Conservation (phyloP, 2,329 filamentous ascomycete genomes). For the Paecilomyces variotii region DNA sequence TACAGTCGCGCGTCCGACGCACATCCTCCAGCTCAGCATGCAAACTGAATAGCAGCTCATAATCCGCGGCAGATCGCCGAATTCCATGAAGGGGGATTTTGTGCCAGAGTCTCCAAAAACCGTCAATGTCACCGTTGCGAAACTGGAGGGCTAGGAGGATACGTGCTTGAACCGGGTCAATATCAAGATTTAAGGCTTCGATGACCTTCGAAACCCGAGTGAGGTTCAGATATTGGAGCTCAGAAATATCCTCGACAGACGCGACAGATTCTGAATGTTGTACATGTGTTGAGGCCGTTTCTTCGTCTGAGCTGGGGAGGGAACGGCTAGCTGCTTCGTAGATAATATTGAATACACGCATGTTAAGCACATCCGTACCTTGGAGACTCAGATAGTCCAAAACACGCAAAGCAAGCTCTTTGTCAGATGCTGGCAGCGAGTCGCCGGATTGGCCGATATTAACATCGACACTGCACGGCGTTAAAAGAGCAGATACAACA, state of each 20-base stretch:
- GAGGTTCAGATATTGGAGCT: not conserved
- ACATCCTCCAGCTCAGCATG: slow-evolving; percentile 41
- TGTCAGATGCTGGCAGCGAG: slow-evolving; percentile 16
- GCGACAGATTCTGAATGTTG: not conserved
- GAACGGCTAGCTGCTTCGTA: slow-evolving; percentile 31
- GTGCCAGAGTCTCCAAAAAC: slow-evolving; percentile 56
- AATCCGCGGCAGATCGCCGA: slow-evolving; percentile 47
- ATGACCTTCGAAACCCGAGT: slow-evolving; percentile 21
- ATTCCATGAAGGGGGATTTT: slow-evolving; percentile 44
- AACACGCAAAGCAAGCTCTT: slow-evolving; percentile 32
- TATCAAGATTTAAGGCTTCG: slow-evolving; percentile 18
- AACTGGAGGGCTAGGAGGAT: slow-evolving; percentile 28
- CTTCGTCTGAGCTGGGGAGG: slow-evolving; percentile 30
- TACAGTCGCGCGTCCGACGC: slow-evolving; percentile 37
- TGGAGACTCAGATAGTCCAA: slow-evolving; percentile 35
- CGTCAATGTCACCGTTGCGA: slow-evolving; percentile 42
- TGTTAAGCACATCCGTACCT: slow-evolving; percentile 32
- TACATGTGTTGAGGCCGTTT: slow-evolving; percentile 7
- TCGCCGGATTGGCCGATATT: slow-evolving; percentile 3
- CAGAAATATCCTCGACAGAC: not conserved
- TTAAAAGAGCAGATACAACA: slow-evolving; percentile 31
- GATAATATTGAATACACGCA: slow-evolving; percentile 41
- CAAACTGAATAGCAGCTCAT: slow-evolving; percentile 45
- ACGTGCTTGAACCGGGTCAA: slow-evolving; percentile 20
- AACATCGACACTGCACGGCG: slow-evolving; percentile 9